These are phyloP conservation scores for Pyrenophora tritici-repentis DNA, from an alignment of 2,329 filamentous ascomycete species.

Conservation along the genomic window DNA sequence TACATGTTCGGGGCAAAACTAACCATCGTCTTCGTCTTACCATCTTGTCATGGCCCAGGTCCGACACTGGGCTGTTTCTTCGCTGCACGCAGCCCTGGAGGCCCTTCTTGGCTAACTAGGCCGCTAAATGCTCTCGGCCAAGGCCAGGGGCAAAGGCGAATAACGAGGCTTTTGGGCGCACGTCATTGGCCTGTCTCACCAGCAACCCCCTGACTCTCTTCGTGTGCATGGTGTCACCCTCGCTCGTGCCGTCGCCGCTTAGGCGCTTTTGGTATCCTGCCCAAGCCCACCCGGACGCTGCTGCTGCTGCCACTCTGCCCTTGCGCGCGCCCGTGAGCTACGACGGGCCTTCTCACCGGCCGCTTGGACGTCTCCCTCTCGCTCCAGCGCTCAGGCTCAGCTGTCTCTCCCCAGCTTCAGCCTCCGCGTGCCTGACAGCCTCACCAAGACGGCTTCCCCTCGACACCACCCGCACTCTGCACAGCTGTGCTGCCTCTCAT, in stretches of 20 bases:
- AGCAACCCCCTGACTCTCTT: slow-evolving; percentile 26
- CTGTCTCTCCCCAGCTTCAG: slow-evolving; percentile 35
- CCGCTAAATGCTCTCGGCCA: slow-evolving; percentile 17
- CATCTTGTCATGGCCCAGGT: slow-evolving; percentile 4
- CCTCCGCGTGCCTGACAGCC: slow-evolving; percentile 37
- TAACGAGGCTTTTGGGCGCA: slow-evolving; percentile 9
- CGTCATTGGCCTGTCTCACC: slow-evolving; percentile 25
- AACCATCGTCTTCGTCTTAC: too few relatives aligned
- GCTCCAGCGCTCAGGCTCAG: slow-evolving; percentile 25
- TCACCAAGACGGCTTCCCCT: slow-evolving; percentile 27
- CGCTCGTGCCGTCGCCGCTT: slow-evolving; percentile 29
- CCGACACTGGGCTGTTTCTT: slow-evolving; percentile 26
- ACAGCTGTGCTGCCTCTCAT: slow-evolving; percentile 45
- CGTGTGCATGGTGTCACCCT: slow-evolving; percentile 19
- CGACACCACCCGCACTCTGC: slow-evolving; percentile 32
- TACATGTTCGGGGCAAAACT: too few relatives aligned
- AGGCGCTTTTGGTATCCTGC: slow-evolving; percentile 23
- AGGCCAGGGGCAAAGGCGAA: slow-evolving; percentile 24
- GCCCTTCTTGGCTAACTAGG: slow-evolving; percentile 13
- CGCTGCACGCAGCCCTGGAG: slow-evolving; percentile 23
- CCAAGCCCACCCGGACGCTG: slow-evolving; percentile 19
- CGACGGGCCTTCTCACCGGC: slow-evolving; percentile 26
- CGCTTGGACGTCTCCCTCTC: slow-evolving; percentile 29
- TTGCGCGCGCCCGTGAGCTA: slow-evolving; percentile 30
- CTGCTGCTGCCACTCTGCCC: slow-evolving; percentile 12